Conservation (phyloP, 1,139 yeast species). For the Pichia sp. region DNA sequence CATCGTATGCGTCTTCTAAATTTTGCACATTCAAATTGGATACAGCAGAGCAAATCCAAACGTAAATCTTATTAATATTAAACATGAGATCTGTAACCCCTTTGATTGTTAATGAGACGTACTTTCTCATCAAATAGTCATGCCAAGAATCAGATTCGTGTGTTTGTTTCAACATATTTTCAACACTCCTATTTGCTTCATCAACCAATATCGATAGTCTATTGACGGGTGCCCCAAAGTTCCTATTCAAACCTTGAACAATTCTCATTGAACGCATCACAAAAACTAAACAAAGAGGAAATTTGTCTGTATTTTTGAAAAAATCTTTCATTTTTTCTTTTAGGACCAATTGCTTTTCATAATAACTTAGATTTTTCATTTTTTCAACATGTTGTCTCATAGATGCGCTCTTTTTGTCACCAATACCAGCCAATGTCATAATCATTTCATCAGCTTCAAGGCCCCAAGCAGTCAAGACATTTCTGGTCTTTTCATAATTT, state of each 20-base stretch:
- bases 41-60: slow-evolving; percentile 23
- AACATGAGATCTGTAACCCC: slow-evolving; percentile 16
- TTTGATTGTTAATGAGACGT: slow-evolving; percentile 18
- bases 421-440: slow-evolving; percentile 51
- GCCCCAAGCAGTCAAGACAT: slow-evolving; percentile 59
- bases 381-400: slow-evolving; percentile 21
- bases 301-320: slow-evolving; percentile 53
- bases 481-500: slow-evolving; percentile 41
- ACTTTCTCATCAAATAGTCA: slow-evolving; percentile 13
- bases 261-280: slow-evolving; percentile 67
- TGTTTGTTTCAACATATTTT: slow-evolving; percentile 7
- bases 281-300: slow-evolving; percentile 62
- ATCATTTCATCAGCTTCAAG: slow-evolving; percentile 59
- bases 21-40: slow-evolving; percentile 18
- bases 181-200: slow-evolving; percentile 37
- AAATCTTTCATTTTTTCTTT: slow-evolving; percentile 39
- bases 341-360: slow-evolving; percentile 33
- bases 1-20: slow-evolving; percentile 25
- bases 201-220: slow-evolving; percentile 55
- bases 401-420: slow-evolving; percentile 31
- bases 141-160: slow-evolving; percentile 11
- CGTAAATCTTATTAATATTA: slow-evolving; percentile 18
- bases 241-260: slow-evolving; percentile 61
- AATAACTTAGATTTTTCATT: slow-evolving; percentile 27
- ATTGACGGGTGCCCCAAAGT: slow-evolving; percentile 67